Percentiles rank a stretch among this genome's conserved stretches.
Conservation (phyloP, 306 rosid species). For the Cicer yamashitae region DNA sequence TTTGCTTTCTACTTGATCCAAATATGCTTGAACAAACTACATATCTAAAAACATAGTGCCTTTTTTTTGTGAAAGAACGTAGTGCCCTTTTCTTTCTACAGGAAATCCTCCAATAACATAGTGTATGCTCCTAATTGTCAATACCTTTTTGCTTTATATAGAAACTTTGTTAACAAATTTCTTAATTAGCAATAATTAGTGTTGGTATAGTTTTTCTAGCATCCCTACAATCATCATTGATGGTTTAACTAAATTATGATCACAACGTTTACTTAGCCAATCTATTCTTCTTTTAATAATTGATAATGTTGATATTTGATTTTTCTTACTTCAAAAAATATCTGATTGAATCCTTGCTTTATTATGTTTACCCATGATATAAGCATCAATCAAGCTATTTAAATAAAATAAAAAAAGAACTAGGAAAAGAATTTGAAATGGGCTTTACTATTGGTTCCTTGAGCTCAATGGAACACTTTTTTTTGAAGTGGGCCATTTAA, state of each 20-base stretch:
- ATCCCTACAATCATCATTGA: slow-evolving; percentile 37
- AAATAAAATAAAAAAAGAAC: neutral
- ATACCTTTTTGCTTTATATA: slow-evolving; percentile 35
- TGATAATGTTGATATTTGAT: neutral
- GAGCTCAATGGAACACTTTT: no score
- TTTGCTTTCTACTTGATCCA: no score
- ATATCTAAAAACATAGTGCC: neutral
- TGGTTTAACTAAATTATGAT: slow-evolving; percentile 22
- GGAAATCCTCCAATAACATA: neutral
- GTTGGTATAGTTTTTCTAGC: neutral
- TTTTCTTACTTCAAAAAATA: neutral
- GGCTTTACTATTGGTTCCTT: no score
- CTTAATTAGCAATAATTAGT: slow-evolving; percentile 44
- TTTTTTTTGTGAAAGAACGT: neutral
- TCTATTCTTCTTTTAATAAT: slow-evolving; percentile 38
- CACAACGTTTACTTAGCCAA: neutral
- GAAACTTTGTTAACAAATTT: slow-evolving; percentile 39
- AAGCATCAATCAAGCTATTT: slow-evolving; percentile 40
- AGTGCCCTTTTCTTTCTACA: neutral
- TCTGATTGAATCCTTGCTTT: slow-evolving; percentile 11
- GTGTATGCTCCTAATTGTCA: slow-evolving; percentile 28
- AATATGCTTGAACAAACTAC: no score
- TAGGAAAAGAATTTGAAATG: no score
- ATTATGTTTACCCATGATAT: slow-evolving; percentile 30
- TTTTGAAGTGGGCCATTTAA: slow-evolving; percentile 10